These are phyloP conservation scores for Gyromitra esculenta DNA, from an alignment of 2,329 filamentous ascomycete genomes.

Conservation along the genomic window DNA sequence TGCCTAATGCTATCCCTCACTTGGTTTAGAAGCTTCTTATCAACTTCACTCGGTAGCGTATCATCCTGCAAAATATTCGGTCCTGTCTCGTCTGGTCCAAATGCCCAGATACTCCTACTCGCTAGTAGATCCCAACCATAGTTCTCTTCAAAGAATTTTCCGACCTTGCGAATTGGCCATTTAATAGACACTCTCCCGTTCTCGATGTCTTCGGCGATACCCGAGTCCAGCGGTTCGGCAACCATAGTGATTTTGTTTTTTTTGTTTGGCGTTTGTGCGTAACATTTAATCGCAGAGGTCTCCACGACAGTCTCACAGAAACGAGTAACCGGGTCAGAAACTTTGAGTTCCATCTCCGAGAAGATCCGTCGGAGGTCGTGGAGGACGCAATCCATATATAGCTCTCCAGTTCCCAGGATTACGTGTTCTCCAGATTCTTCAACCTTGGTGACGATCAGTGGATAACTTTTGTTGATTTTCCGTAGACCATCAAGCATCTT, in stretches of 20 bases:
- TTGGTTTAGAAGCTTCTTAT: slow-evolving; percentile 86
- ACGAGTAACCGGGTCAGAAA: slow-evolving; percentile 94
- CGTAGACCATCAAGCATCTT: slow-evolving; percentile 98
- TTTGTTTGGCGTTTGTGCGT: slow-evolving; percentile 97
- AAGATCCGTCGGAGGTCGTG: slow-evolving; percentile 94
- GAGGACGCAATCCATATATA: slow-evolving; percentile 99
- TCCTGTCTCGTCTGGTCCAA: slow-evolving; percentile 92
- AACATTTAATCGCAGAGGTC: slow-evolving; percentile 97
- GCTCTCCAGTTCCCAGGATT: slow-evolving; percentile 90
- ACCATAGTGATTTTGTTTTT: slow-evolving; percentile 99
- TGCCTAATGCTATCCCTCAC: slow-evolving; percentile 94
- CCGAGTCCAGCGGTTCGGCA: slow-evolving; percentile 92
- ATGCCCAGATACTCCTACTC: slow-evolving; percentile 96
- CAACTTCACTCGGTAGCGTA: slow-evolving; percentile 90
- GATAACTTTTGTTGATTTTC: slow-evolving; percentile 98
- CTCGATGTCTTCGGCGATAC: slow-evolving; percentile 95
- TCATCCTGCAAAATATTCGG: slow-evolving; percentile 98
- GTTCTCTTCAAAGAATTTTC: slow-evolving; percentile 95
- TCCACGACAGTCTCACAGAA: slow-evolving; percentile 99
- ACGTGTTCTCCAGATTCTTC: slow-evolving; percentile 98
- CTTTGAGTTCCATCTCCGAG: slow-evolving; percentile 98
- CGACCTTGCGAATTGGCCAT: slow-evolving; percentile 90
- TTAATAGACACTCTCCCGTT: slow-evolving; percentile 88
- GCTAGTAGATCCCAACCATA: slow-evolving; percentile 97
- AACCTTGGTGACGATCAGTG: slow-evolving; percentile 93